phyloP scores from a whole-genome alignment of 2,329 filamentous ascomycete genomes.

The Raffaelea ambrosiae region DNA sequence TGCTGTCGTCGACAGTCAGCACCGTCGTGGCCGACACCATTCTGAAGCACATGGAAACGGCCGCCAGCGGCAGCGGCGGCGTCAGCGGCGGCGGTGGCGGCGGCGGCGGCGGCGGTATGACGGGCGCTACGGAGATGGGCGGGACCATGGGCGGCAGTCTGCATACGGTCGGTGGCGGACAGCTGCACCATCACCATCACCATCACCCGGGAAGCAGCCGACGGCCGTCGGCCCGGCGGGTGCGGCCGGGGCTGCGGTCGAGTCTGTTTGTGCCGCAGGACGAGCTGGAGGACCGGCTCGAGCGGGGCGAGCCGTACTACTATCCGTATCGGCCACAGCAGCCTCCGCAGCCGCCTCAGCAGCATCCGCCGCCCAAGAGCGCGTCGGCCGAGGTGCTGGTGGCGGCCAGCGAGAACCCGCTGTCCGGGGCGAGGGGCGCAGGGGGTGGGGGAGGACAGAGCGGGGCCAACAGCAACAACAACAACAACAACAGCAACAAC shows the following conservation, averaged over 20 bases:
- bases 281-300: slow-evolving; percentile 21
- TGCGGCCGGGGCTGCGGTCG: slow-evolving; percentile 41
- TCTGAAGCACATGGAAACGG: slow-evolving; percentile 30
- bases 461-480: background rate
- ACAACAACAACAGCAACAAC: background rate
- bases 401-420: background rate
- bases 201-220: slow-evolving; percentile 9
- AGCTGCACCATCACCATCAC: too few species aligned
- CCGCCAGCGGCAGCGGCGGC: background rate
- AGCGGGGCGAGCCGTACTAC: too few species aligned
- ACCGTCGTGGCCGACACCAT: slow-evolving; percentile 49
- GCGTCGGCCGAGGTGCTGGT: background rate
- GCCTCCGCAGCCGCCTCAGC: background rate
- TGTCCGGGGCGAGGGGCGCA: background rate
- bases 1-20: slow-evolving; percentile 47
- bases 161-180: slow-evolving; percentile 26
- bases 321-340: too few species aligned
- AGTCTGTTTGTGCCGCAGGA: slow-evolving; percentile 46
- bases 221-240: slow-evolving; percentile 35
- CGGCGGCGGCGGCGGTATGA: background rate
- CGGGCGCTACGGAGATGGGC: background rate
- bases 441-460: background rate
- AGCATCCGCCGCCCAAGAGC: slow-evolving; percentile 7
- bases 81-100: background rate
- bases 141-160: slow-evolving; percentile 17